Evolutionary conservation across 176 grass and related monocot genomes (phyloP), one percentile per base, ranked within the genome.

Genomic region (Oryza punctata): DNA sequence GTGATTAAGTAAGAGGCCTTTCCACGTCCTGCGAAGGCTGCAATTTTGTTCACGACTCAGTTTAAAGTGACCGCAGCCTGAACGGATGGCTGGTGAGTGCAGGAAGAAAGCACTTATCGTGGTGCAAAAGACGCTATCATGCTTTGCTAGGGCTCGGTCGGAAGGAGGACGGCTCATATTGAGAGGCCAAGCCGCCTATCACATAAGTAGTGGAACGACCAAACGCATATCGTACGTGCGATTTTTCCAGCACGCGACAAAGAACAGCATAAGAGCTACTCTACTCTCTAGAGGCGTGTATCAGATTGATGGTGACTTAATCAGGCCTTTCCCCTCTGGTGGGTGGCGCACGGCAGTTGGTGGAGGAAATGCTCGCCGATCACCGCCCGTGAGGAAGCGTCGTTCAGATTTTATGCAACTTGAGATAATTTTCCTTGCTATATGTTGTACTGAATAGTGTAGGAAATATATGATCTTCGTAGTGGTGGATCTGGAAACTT

Each of bases 181-280:
- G 87, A 89, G 66, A 89, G 63, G 82, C 70, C 82, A 81, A 68
- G 57, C 52, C 50, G 64, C 87, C 82, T 89, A 81, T 85, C 87
- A 85, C 64, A 64, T 0, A 6, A 21, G 37, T 65, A 15, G 13
- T 27, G 41, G 30, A 43, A 72, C 41, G 41, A 24, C 30, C 32
- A 30, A 73, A n/a, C 29, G 8, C 15, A 57, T 59, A 49, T 23
- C 30, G 27, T 84, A 74, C 14, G 37, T 23, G 16, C 24, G 18
- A 11, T 24, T 24, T 61, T 24, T 24, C 12, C 68, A 13, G 19
- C 63, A 57, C 61, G 75, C 67, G 27, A 13, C 67, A 33, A 5
- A 16, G 49, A 4, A 21, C 18, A 57, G 21, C 14, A 68, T 9
- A 66, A 12, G 32, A 7, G 6, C 33, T 35, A 35, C 13, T 7